A percentile compares a stretch with the other conserved stretches of the same genome.
phyloP scores from a whole-genome alignment of 2,329 filamentous ascomycete species.

The Curvularia sp. region DNA sequence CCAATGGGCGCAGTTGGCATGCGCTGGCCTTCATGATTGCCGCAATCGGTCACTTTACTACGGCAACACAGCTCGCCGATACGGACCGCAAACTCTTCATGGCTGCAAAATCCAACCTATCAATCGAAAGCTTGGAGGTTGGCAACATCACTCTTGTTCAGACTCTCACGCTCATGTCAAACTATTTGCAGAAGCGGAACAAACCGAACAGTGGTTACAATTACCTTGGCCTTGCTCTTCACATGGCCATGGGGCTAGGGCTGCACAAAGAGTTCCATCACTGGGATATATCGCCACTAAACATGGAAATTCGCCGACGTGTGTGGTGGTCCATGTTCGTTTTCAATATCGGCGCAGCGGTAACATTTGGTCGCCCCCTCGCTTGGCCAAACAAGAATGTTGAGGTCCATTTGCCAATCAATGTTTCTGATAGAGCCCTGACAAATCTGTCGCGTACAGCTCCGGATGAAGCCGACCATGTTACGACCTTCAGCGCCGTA shows the following conservation, averaged over 20 bases:
- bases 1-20: slow-evolving; percentile 42
- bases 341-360: slow-evolving; percentile 59
- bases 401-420: slow-evolving; percentile 19
- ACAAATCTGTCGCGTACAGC: slow-evolving; percentile 40
- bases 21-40: slow-evolving; percentile 2
- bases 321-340: slow-evolving; percentile 52
- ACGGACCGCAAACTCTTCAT: slow-evolving; percentile 2
- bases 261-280: slow-evolving; percentile 60
- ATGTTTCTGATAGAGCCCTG: slow-evolving; percentile 28
- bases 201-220: slow-evolving; percentile 61
- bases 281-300: slow-evolving; percentile 54
- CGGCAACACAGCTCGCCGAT: slow-evolving; percentile 2
- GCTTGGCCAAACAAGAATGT: slow-evolving; percentile 14
- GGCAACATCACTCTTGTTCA: slow-evolving; percentile 60
- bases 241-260: slow-evolving; percentile 59
- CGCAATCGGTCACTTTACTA: slow-evolving; percentile 3
- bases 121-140: slow-evolving; percentile 57
- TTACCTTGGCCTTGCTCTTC: slow-evolving; percentile 57
- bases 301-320: slow-evolving; percentile 45
- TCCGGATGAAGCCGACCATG: slow-evolving; percentile 15
- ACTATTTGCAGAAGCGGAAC: slow-evolving; percentile 59
- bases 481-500: slow-evolving; percentile 56
- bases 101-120: slow-evolving; percentile 53
- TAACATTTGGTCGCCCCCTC: slow-evolving; percentile 59
- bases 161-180: slow-evolving; percentile 56